Evolutionary conservation across 306 rosid genomes (phyloP), one percentile per base, ranked within the genome.

Genomic region (Cyclanthera cordifolia): DNA sequence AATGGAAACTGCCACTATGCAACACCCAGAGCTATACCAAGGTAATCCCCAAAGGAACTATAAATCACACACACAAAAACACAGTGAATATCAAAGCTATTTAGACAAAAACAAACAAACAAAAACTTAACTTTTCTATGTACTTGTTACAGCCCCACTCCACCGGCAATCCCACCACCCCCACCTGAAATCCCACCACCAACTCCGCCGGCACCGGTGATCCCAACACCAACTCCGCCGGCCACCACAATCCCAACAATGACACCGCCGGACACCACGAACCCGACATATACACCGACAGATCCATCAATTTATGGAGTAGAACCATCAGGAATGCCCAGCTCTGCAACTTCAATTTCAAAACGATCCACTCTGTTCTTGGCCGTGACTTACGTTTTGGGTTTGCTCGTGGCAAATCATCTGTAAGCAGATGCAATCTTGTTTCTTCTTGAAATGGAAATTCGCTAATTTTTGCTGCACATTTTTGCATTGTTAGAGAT

Each of bases 251-350:
- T 69, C 51, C 74, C 1, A 21, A 41, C 9, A 73, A 78, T 45
- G 82, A 86, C 55, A 48, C 76, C 68, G 27, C 57, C 24, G 15
- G 61, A 75, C 79, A 46, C 50, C 80, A 4, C 83, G 10, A 70
- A 81, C 69, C 90, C 93, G 8, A 68, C 75, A 13, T 61, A 74
- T 24, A 79, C 78, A 28, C 85, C 95, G 2, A 77, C 85, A 46
- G 97, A 84, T 79, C 52, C 95, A 53, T 69, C 87, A 27, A 75
- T 74, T 49, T 81, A 69, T 73, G 96, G 96, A 72, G 23, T 77
- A 51, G 90, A 76, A 41, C 96, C 97, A 76, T 75, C 91, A 65
- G 92, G 39, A 27, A 83, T 81, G 75, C 95, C 95, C 58, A 85
- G 78, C 67, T 46, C 84, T 52, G 86, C 90, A 52, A 69, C 81